Base-by-base conservation (phyloP, 768 basidiomycete genomes). In the Cystobasidium onofrii region DNA sequence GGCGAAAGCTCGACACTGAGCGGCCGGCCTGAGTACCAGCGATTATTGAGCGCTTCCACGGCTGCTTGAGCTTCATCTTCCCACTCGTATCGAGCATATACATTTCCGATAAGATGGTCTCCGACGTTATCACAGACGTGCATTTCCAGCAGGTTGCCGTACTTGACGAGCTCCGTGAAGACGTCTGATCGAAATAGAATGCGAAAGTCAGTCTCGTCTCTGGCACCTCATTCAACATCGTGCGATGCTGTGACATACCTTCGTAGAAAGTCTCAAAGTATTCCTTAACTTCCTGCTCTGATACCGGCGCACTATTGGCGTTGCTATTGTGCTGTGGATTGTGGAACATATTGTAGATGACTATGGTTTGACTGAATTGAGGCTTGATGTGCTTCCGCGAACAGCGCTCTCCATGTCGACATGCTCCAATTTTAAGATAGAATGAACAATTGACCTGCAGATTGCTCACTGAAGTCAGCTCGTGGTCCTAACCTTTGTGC, bases 71-170 rank as follows among this genome's bases (percentile, higher is more conserved):
- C 95, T 80, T 99, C 95, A 0, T 93, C 93, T 82, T 99, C 95
- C 92, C 92, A 96, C 79, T 99, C 95, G 79, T 91, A 99, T 27
- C 95, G 87, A 2, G 94, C 95, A 80, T 99, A 99, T 1, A 99
- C 95, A 78, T 97, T 98, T 92, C 93, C 92, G 95, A 80, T 99
- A 93, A 79, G 91, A 97, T 33, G 95, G 87, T 3, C 96, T n/a
- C 96, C 96, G 39, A 99, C 94, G 80, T 99, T 99, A 83, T 99
- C 95, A 80, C 95, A 99, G 15, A 99, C 94, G 82, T 99, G 96
- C 74, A 99, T 85, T 83, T 99, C 96, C 62, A 96, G 83, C 73
- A 99, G 85, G 82, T 98, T 90, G 2, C 96, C 96, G 80, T 92
- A 97, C 82, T 97, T 96, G 46, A 90, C 84, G 43, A 99, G 82